Evolutionary conservation across 1,139 yeast genomes (phyloP), one percentile per base, ranked within the genome.

Genomic region (Candida glucosophila): DNA sequence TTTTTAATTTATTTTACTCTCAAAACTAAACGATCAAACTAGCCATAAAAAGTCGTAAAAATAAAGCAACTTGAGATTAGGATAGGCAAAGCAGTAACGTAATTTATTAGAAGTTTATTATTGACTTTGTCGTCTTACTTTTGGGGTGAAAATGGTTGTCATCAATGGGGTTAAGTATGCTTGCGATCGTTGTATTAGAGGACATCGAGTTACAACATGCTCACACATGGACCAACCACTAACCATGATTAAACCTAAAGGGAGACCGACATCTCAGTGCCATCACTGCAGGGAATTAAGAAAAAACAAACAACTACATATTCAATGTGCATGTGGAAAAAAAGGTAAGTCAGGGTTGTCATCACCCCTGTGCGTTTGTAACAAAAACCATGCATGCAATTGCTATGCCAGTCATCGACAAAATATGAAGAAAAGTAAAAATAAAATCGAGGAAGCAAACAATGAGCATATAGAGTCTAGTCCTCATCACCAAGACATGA

Each of bases 151-250:
- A 12, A 86, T 86, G 96, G 95, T 88, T 29, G 64, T 81, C 31
- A 75, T 88, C 29, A 83, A 86, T 47, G 96, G 96, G 20, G 78
- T 82, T 38, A 88, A 90, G 50, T 88, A 86, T 55, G 97, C 98
- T 32, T 88, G 98, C 51, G 95, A 82, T 52, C 64, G 96, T 38
- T 90, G 98, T 54, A 86, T 90, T 29, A 68, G 98, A 37, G 98
- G 98, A 26, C 97, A 90, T 47, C 64, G 97, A 30, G 97, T 88
- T 20, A 81, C 96, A 2, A 76, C 94, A 5, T 90, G 98, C 53
- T 77, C 79, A 27, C 98, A 90, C 49, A 77, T 90, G 1, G 95
- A 90, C 41, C 85, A 81, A 46, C 94, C 93, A 3, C 58, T 90
- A 37, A 78, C 83, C 47, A 79, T 80, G 83, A 88, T 90, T 50